Base-by-base conservation (phyloP, 805 yeast species). In the Myxozyma kluyveri region DNA sequence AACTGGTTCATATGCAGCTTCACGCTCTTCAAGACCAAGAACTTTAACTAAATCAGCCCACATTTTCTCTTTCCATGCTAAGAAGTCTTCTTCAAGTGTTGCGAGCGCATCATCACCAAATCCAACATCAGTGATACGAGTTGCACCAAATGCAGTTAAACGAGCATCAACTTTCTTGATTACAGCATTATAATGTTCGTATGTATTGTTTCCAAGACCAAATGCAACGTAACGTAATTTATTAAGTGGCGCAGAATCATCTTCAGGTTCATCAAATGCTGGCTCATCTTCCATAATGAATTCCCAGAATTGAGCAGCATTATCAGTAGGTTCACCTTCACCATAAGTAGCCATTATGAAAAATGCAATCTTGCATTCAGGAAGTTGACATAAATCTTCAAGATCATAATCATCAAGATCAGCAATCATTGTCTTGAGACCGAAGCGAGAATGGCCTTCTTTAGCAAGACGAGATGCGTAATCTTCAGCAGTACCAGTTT, bases 401-500 rank as follows among this genome's bases (percentile, higher is more conserved):
- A 77, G 85, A 61, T 91, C 97, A 65, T 83, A 89, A 65, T 87
- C 91, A 39, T 90, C 95, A 46, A 89, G 76, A 69, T 91, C 98
- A 6, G 84, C 93, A 52, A 84, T 81, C 84, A 93, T 81, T 2
- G 91, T 81, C 58, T 83, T 81, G 61, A 93, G 76, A 41, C 90
- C 88, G 66, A 85, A 90, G 67, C 84, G 79, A 24, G 95, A 75
- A 61, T 82, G 81, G 63, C 91, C 81, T 67, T 93, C 99, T 66
- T 90, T 89, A 43, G 96, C 82, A 61, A 89, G 83, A 67, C 91
- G 87, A 62, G 84, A 80, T 18, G 97, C 95, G 64, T 89, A 91
- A 66, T 93, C 99, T 72, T 93, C 99, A 40, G 98, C 96, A 17
- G 99, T 93, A 59, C 99, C 99, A 3, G 99, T 93, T 72, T 93